Evolutionary conservation across 106 monocot species (phyloP).

Genomic region (Ottelia alismoides): DNA sequence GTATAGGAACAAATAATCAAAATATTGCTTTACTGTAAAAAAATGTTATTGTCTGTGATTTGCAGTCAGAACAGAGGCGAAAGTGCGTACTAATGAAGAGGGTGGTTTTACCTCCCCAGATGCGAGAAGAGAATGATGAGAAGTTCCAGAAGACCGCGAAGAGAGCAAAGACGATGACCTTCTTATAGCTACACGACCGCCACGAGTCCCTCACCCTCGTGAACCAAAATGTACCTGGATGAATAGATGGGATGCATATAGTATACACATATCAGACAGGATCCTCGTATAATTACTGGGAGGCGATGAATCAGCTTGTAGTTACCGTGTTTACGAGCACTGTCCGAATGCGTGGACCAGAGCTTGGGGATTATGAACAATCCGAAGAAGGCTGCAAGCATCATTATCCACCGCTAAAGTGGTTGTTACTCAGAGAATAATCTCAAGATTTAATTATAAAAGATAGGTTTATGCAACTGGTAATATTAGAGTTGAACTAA

Average conservation of each 20-base stretch:
- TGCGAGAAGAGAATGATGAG: constrained; percentile 60
- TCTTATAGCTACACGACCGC: constrained; percentile 90
- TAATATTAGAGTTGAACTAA: not conserved
- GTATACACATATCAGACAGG: too few relatives aligned
- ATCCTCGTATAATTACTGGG: not conserved
- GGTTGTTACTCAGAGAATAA: not conserved
- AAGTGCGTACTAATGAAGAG: too few relatives aligned
- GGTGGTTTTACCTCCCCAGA: constrained; percentile 89
- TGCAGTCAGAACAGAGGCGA: too few relatives aligned
- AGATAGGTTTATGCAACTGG: not conserved
- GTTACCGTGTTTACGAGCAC: constrained; percentile 59
- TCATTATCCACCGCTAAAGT: constrained; percentile 3
- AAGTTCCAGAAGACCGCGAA: constrained; percentile 84
- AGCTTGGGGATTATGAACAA: constrained; percentile 77
- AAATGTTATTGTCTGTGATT: not conserved
- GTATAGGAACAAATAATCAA: not conserved
- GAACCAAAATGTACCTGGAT: constrained; percentile 73
- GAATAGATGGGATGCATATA: not conserved
- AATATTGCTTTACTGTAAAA: too few relatives aligned
- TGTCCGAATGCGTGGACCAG: constrained; percentile 52
- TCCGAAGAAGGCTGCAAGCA: constrained; percentile 76
- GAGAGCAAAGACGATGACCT: constrained; percentile 42
- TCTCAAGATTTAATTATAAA: not conserved
- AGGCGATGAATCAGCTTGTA: not conserved
- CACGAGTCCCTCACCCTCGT: constrained; percentile 74